Evolutionary conservation across 352 stramenopile species (phyloP).

Genomic region (Pythium apleroticum): DNA sequence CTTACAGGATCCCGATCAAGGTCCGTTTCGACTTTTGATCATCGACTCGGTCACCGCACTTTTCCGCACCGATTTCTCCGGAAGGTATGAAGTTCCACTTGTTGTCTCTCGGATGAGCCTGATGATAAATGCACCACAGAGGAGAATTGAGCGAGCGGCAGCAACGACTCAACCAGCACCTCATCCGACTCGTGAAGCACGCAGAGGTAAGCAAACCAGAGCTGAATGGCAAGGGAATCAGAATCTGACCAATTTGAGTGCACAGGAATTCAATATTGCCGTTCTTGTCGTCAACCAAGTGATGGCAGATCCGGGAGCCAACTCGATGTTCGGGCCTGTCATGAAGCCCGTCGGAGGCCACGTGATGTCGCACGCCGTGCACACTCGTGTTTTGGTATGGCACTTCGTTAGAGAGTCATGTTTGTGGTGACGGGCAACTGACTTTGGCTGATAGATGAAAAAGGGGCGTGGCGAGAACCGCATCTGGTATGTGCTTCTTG

Average conservation of each 20-base stretch:
- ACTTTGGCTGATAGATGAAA: conserved; percentile 59
- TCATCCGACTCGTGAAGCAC: conserved; percentile 84
- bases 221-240: no score
- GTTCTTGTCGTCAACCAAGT: conserved; percentile 92
- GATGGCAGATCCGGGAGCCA: conserved; percentile 85
- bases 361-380: conserved; percentile 97
- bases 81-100: conserved; percentile 30
- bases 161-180: conserved; percentile 88
- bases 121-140: conserved; percentile 11
- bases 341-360: conserved; percentile 88
- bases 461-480: conserved; percentile 92
- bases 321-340: conserved; percentile 78
- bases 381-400: conserved; percentile 91
- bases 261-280: conserved; percentile 93
- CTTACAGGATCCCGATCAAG: conserved; percentile 40
- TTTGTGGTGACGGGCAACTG: neutral
- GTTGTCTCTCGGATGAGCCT: no score
- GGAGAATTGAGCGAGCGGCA: conserved; percentile 88
- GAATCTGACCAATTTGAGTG: neutral
- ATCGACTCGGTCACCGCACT: conserved; percentile 85
- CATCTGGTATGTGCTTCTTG: conserved; percentile 56
- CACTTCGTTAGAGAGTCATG: neutral
- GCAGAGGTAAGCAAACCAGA: conserved; percentile 43
- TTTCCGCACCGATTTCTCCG: conserved; percentile 77
- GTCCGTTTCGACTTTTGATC: conserved; percentile 65